Conservation (phyloP, 257 asterid genomes). For the Phtheirospermum japonicum region DNA sequence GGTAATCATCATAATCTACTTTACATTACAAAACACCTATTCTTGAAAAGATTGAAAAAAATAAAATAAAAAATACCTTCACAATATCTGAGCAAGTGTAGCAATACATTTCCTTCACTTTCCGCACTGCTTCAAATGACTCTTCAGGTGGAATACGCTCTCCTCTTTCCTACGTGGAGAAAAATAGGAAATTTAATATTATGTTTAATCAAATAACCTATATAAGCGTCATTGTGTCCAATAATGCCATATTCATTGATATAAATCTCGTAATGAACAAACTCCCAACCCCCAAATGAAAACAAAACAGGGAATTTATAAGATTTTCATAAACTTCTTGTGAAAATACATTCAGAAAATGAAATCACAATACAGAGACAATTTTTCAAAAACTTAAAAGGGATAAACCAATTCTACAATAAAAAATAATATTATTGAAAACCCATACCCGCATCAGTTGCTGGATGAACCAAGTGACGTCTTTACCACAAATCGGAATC, state of each 20-base stretch:
- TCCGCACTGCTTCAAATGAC: conserved; percentile 82
- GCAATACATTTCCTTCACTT: conserved; percentile 92
- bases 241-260: too few relatives aligned
- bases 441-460: conserved; percentile 77
- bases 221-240: too few relatives aligned
- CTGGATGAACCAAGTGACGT: conserved; percentile 82
- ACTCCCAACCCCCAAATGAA: too few relatives aligned
- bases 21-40: too few relatives aligned
- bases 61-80: conserved; percentile 54
- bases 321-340: too few relatives aligned
- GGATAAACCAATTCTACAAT: too few relatives aligned
- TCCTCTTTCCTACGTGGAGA: conserved; percentile 80
- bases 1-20: too few relatives aligned
- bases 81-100: conserved; percentile 95
- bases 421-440: conserved; percentile 18
- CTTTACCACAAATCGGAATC: conserved; percentile 81
- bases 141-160: conserved; percentile 93
- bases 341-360: too few relatives aligned
- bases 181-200: conserved; percentile 15
- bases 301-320: too few relatives aligned
- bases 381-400: neutral
- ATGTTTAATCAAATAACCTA: conserved; percentile 1
- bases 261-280: too few relatives aligned
- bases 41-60: neutral
- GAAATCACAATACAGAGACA: too few relatives aligned